Evolutionary conservation across 2,329 filamentous ascomycete species (phyloP), one percentile per base, ranked within the genome.

Genomic region (Penicillium digitatum): DNA sequence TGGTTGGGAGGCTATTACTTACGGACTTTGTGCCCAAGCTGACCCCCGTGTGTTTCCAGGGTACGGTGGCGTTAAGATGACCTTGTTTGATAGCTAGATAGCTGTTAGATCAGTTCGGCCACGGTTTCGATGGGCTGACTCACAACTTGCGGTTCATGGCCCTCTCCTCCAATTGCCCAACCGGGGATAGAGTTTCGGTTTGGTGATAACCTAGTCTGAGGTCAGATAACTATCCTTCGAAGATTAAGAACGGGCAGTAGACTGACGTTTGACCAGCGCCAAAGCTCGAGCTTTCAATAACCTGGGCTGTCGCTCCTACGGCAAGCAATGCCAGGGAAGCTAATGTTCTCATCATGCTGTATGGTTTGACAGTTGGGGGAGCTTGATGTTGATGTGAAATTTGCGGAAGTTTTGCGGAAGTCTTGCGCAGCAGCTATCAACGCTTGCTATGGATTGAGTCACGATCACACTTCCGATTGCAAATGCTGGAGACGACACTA

Each of bases 31-130:
- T 31, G 87, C 80, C 93, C 94, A 99, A 63, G 94, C 72, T 47
- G 89, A 87, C 57, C 90, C 89, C 70, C 91, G 85, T 68, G 89
- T 86, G 74, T 91, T 91, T 52, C 94, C 94, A 6, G 91, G 90
- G 46, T 86, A 86, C 14, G 91, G 87, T 11, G 94, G 93, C 1
- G 94, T 99, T 54, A 99, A 83, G 70, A 99, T 88, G 56, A 97
- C 71, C 72, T 92, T 90, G 79, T 97, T 93, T 62, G 91, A 95
- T 56, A 96, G 83, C 75, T 78, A 16, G 16, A 27, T 46, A 5
- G 26, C 42, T 48, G 52, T 71, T 46, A 69, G 61, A 16, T 29
- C 1, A 16, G 29, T 27, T 10, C 27, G 39, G 16, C 10, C 3
- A 31, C 3, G 20, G 29, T 24, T 16, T 4, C 7, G 31, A 0